These are phyloP conservation scores for Penicillium paxilli DNA, from an alignment of 495 filamentous ascomycete species.

Conservation along the genomic window DNA sequence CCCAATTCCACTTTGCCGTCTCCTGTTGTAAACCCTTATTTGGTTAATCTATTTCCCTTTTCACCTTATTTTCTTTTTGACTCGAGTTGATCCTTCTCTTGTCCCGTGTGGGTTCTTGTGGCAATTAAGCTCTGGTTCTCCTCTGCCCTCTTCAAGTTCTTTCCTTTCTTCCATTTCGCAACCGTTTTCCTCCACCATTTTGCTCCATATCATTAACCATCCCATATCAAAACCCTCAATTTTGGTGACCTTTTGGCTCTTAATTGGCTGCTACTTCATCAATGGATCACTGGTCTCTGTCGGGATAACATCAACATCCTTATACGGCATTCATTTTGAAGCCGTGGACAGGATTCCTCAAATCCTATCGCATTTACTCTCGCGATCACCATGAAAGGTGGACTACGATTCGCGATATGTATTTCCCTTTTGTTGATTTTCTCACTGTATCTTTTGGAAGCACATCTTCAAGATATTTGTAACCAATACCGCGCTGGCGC, in stretches of 20 bases:
- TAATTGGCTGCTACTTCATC: neutral
- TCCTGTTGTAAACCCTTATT: slow-evolving; percentile 5
- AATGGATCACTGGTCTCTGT: neutral
- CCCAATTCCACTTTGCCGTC: neutral
- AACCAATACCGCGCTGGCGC: slow-evolving; percentile 46
- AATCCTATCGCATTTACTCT: too few species aligned
- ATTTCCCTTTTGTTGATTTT: slow-evolving; percentile 29
- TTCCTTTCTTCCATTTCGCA: neutral
- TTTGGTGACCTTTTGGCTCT: too few species aligned
- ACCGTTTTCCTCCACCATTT: neutral
- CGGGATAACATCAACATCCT: neutral
- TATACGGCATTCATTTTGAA: neutral
- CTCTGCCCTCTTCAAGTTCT: neutral
- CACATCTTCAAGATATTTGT: slow-evolving; percentile 39
- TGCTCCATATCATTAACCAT: neutral
- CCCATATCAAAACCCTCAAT: too few species aligned
- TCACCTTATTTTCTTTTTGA: neutral
- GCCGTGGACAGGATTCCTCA: neutral
- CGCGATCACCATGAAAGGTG: slow-evolving; percentile 38
- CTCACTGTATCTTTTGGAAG: slow-evolving; percentile 37
- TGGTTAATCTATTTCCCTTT: neutral
- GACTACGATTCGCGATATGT: slow-evolving; percentile 36
- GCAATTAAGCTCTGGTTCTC: neutral
- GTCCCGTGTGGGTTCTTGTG: neutral
- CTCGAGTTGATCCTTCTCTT: neutral